Conservation (phyloP, 495 filamentous ascomycete genomes). For the Annulohypoxylon moriforme region DNA sequence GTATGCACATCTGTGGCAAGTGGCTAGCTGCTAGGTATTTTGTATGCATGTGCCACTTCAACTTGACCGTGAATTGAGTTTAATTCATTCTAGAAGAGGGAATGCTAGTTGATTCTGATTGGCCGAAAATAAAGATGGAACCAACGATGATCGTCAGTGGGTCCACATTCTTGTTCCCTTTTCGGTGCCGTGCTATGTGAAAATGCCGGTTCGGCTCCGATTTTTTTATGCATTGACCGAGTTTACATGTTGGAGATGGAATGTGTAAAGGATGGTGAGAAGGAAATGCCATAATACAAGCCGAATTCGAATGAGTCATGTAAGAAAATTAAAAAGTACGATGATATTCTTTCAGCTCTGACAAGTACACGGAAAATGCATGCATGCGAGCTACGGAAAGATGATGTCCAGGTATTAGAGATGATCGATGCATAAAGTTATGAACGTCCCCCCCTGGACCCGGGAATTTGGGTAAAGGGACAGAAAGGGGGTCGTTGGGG, state of each 20-base stretch:
- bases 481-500: slow-evolving; percentile 5
- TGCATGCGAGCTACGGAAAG: background rate
- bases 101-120: slow-evolving; percentile 30
- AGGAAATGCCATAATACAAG: background rate
- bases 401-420: background rate
- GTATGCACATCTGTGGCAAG: slow-evolving; percentile 1
- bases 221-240: slow-evolving; percentile 30
- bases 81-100: slow-evolving; percentile 39
- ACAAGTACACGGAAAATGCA: background rate
- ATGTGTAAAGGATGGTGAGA: background rate
- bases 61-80: slow-evolving; percentile 3
- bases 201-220: slow-evolving; percentile 44
- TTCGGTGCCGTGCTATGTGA: slow-evolving; percentile 13
- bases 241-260: background rate
- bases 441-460: slow-evolving; percentile 16
- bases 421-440: slow-evolving; percentile 16
- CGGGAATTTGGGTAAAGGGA: slow-evolving; percentile 26
- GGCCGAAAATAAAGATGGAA: background rate
- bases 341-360: background rate
- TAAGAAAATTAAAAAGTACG: background rate
- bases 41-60: background rate
- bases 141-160: slow-evolving; percentile 30
- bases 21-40: background rate
- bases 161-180: slow-evolving; percentile 24
- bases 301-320: background rate